phyloP scores from a whole-genome alignment of 2,329 filamentous ascomycete genomes.

The Zymoseptoria brevis region DNA sequence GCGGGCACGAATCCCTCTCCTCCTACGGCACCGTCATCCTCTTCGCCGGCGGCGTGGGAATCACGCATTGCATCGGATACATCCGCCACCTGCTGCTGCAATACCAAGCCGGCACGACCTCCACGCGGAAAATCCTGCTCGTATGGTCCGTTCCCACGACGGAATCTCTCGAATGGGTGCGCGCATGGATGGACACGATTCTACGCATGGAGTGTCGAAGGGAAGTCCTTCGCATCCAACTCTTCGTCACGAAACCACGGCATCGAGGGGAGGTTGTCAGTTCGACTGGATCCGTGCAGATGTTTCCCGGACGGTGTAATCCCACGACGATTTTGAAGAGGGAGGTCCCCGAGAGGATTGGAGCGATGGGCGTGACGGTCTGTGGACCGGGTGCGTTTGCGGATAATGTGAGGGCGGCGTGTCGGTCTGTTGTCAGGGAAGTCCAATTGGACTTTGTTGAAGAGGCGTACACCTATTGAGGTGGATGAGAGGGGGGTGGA shows the following conservation, averaged over 20 bases:
- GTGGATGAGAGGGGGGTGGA: background rate
- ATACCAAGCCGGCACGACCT: conserved; percentile 60
- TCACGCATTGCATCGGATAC: conserved; percentile 71
- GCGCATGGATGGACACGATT: conserved; percentile 58
- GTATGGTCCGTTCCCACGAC: conserved; percentile 74
- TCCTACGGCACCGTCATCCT: conserved; percentile 73
- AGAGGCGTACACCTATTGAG: conserved; percentile 50
- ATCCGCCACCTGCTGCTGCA: conserved; percentile 64
- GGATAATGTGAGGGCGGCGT: conserved; percentile 51
- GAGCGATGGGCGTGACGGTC: conserved; percentile 50
- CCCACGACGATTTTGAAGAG: conserved; percentile 49
- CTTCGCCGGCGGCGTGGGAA: conserved; percentile 72
- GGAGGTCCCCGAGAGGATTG: conserved; percentile 42
- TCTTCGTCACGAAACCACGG: conserved; percentile 56
- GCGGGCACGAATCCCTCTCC: conserved; percentile 60
- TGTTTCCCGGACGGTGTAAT: conserved; percentile 53
- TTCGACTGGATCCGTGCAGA: conserved; percentile 52
- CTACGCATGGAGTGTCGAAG: conserved; percentile 51
- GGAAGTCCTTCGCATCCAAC: conserved; percentile 51
- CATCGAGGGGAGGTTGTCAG: conserved; percentile 46
- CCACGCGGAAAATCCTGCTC: conserved; percentile 62
- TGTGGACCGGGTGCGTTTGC: conserved; percentile 57
- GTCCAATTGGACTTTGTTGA: conserved; percentile 55
- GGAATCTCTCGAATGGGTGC: conserved; percentile 56
- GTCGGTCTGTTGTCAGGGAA: conserved; percentile 44